Evolutionary conservation across 225 moss, liverwort and hornwort genomes (phyloP), one percentile per base, ranked within the genome.

Genomic region (Marchantia polymorpha): DNA sequence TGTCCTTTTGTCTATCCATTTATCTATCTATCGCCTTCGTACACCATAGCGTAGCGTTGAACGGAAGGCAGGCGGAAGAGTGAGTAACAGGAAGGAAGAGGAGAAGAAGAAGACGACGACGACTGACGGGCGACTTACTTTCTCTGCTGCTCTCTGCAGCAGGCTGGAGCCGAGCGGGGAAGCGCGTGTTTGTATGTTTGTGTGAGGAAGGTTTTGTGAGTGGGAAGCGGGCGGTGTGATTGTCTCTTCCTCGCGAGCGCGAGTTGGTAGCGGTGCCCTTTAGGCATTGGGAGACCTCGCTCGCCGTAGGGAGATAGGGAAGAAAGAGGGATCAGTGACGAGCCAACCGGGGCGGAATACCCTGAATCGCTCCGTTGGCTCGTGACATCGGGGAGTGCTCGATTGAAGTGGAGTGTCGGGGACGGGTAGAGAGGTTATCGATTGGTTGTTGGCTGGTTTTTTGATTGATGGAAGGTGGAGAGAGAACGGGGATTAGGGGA

Each of bases 381-480:
- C 78, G 68, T 79, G 65, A 26, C 52, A 78, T 78, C 31, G 70
- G 23, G 58, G 60, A 26, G 72, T 60, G 54, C 71, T 59, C 20
- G 47, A 50, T 58, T 59, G 59, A 78, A 58, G 53, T 31, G 48
- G 52, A 49, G 78, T 13, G 69, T 30, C 64, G 27, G 75, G 17
- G 71, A 71, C n/a, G 74, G 52, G n/a, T 49, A 53, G 10, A 25
- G 23, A 60, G 48, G 29, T 25, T 64, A 39, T 59, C 12, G 53
- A 29, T 69, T 79, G 69, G 55, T 79, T 56, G 13, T 6, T 53
- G 52, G 77, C 17, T 68, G 23, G 29, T 52, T 20, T 65, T 2
- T 65, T 59, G 84, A 74, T 81, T 81, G 84, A 85, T 82, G 81
- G 85, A 59, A 79, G 78, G 78, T 69, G 79, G 79, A 66, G 82